These are phyloP conservation scores for Penicillium verrucosum DNA, from an alignment of 2,329 filamentous ascomycete genomes.

Conservation along the genomic window DNA sequence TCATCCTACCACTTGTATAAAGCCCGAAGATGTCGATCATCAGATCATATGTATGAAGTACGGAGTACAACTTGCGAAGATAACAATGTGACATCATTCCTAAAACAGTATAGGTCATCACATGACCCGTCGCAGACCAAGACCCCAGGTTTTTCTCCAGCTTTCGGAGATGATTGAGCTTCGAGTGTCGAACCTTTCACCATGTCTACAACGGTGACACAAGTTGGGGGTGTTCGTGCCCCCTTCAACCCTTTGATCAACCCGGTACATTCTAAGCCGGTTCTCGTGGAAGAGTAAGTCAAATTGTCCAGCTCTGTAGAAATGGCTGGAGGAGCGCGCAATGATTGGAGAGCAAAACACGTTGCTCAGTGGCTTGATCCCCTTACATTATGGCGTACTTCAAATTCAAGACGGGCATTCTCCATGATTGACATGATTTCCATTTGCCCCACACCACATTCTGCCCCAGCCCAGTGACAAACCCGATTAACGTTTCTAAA, in stretches of 20 bases:
- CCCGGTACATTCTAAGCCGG: constrained; percentile 48
- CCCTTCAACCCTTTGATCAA: constrained; percentile 53
- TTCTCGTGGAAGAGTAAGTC: constrained; percentile 49
- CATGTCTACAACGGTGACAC: constrained; percentile 14
- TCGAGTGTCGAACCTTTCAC: not conserved
- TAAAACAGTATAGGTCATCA: constrained; percentile 8
- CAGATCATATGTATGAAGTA: not conserved
- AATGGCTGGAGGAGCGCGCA: not conserved
- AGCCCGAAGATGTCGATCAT: not conserved
- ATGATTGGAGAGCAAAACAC: not conserved
- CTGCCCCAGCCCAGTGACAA: not conserved
- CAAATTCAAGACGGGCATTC: not conserved
- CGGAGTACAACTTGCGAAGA: too few species aligned
- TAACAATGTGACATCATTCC: constrained; percentile 15
- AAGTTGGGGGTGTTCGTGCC: constrained; percentile 20
- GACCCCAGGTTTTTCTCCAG: constrained; percentile 2
- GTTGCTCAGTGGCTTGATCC: not conserved
- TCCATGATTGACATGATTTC: not conserved
- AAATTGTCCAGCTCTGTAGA: not conserved
- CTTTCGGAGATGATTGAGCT: not conserved
- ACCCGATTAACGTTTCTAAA: constrained; percentile 5
- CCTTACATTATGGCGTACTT: constrained; percentile 1
- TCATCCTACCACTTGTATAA: too few species aligned
- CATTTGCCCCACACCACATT: not conserved
- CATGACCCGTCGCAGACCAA: constrained; percentile 1